Evolutionary conservation across 2,329 filamentous ascomycete genomes (phyloP).

Genomic region (Cladosporium sp.): DNA sequence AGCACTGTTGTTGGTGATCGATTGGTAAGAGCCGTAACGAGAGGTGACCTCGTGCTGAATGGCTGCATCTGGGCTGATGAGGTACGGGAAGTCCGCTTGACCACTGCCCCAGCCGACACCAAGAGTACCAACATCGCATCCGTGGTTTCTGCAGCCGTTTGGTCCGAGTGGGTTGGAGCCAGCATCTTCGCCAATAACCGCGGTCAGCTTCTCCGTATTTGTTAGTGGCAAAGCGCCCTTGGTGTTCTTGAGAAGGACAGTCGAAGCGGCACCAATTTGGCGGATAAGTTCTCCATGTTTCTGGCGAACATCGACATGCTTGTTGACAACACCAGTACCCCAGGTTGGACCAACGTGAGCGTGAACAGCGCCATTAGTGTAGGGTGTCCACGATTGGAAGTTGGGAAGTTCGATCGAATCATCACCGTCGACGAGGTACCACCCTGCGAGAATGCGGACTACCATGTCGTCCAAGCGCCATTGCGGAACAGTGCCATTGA

Average conservation of each 20-base stretch:
- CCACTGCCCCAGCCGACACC: constrained; percentile 47
- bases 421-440: constrained; percentile 57
- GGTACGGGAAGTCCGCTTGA: constrained; percentile 34
- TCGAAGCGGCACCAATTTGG: constrained; percentile 33
- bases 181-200: constrained; percentile 49
- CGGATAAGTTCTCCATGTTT: constrained; percentile 32
- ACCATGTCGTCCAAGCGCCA: constrained; percentile 57
- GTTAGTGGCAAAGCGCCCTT: constrained; percentile 46
- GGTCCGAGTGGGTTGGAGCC: constrained; percentile 43
- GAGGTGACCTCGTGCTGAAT: constrained; percentile 25
- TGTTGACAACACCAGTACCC: constrained; percentile 62
- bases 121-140: constrained; percentile 44
- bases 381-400: constrained; percentile 45
- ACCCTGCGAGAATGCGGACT: constrained; percentile 43
- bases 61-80: constrained; percentile 28
- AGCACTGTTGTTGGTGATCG: constrained; percentile 26
- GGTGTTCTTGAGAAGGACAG: constrained; percentile 47
- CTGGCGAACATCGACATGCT: constrained; percentile 70
- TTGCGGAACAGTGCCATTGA: constrained; percentile 60
- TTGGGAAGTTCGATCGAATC: constrained; percentile 40
- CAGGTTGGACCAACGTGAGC: constrained; percentile 56
- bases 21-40: constrained; percentile 23
- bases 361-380: constrained; percentile 65
- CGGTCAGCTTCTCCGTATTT: constrained; percentile 44
- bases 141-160: constrained; percentile 44